Conservation (phyloP, 257 asterid species). For the Apocynum venetum region DNA sequence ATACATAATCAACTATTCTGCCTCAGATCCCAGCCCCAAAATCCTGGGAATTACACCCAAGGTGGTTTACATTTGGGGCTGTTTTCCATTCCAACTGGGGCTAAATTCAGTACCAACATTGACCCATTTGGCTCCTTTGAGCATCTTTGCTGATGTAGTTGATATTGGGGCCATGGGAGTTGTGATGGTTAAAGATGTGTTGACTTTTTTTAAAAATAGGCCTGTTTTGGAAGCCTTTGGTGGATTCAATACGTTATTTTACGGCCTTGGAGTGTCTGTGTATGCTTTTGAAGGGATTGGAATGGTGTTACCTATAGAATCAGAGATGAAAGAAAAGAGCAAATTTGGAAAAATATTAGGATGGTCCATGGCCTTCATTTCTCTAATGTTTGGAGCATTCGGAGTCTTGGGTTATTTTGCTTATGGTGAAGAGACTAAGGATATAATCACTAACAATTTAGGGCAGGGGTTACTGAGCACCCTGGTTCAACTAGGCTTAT, state of each 20-base stretch:
- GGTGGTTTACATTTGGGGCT: conserved; percentile 57
- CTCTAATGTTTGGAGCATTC: conserved; percentile 59
- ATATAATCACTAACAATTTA: conserved; percentile 80
- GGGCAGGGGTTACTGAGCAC: conserved; percentile 61
- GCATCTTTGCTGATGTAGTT: conserved; percentile 83
- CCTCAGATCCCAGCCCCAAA: conserved; percentile 26
- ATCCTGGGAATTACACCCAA: conserved; percentile 56
- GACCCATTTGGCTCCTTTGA: conserved; percentile 75
- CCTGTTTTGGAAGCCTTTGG: conserved; percentile 68
- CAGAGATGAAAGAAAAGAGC: conserved; percentile 67
- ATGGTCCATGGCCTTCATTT: conserved; percentile 62
- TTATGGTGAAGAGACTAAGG: conserved; percentile 62
- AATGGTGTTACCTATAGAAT: conserved; percentile 75
- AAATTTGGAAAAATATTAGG: conserved; percentile 60
- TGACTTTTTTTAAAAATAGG: conserved; percentile 44
- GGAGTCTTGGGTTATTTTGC: conserved; percentile 84
- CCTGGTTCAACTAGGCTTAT: conserved; percentile 65
- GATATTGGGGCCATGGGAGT: conserved; percentile 78
- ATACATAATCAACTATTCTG: conserved; percentile 39
- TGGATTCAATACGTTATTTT: conserved; percentile 52
- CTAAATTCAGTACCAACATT: conserved; percentile 68
- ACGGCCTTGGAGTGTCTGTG: conserved; percentile 84
- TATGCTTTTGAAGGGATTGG: conserved; percentile 91
- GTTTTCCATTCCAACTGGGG: conserved; percentile 84
- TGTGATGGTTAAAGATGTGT: conserved; percentile 69